A percentile compares a stretch with the other conserved stretches of the same genome.
phyloP scores from a whole-genome alignment of 2,329 filamentous ascomycete species.

The Aureobasidium sp. region DNA sequence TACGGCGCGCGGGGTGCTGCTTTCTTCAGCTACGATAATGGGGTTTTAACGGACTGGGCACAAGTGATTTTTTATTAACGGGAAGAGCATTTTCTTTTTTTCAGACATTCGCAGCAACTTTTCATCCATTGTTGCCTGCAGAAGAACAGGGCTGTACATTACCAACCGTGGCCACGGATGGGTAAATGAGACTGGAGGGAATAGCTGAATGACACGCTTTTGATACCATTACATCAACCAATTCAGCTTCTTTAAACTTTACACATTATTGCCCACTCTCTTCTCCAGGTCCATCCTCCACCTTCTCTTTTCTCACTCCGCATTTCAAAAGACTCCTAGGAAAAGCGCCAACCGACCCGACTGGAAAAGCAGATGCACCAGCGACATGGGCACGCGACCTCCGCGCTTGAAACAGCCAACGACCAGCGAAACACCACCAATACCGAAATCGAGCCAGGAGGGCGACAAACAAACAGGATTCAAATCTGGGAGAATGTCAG shows the following conservation, averaged over 20 bases:
- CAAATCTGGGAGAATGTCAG: not conserved
- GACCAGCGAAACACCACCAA: not conserved
- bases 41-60: slow-evolving; percentile 19
- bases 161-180: slow-evolving; percentile 54
- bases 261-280: not conserved
- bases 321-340: not conserved
- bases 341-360: not conserved
- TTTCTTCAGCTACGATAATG: slow-evolving; percentile 19
- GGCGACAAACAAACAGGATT: not conserved
- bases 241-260: slow-evolving; percentile 11
- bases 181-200: slow-evolving; percentile 3
- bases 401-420: not conserved
- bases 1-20: slow-evolving; percentile 17
- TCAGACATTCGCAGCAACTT: not conserved
- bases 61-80: slow-evolving; percentile 13
- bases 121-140: not conserved
- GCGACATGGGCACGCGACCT: not conserved
- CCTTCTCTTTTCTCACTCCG: not conserved
- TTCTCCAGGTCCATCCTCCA: not conserved
- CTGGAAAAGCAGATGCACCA: not conserved
- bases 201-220: slow-evolving; percentile 17
- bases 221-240: slow-evolving; percentile 16
- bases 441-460: not conserved
- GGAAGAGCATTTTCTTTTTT: slow-evolving; percentile 16
- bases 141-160: slow-evolving; percentile 56